Conservation (phyloP, 139 green algal species). For the Tetradesmus lagerheimii region DNA sequence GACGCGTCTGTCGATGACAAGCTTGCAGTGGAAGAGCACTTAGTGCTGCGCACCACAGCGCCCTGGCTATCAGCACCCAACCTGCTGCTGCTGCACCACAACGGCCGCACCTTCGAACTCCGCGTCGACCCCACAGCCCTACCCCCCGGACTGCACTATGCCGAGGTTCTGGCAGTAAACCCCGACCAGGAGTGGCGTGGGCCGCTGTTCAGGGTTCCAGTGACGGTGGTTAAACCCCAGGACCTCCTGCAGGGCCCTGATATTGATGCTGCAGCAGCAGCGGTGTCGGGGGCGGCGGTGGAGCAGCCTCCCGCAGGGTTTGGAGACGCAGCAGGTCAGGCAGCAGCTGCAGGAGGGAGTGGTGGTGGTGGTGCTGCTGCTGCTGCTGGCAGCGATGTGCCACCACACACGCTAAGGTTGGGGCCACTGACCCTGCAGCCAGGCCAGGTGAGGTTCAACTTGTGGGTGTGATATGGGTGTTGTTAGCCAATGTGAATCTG, state of each 20-base stretch:
- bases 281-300: not conserved
- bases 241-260: constrained; percentile 21
- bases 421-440: constrained; percentile 55
- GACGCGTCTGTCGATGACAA: constrained; percentile 68
- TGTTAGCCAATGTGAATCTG: too few relatives aligned
- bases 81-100: constrained; percentile 84
- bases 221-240: constrained; percentile 39
- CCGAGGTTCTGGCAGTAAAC: constrained; percentile 78
- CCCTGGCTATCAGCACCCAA: constrained; percentile 80
- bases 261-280: constrained; percentile 34
- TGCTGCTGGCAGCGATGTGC: not conserved
- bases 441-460: constrained; percentile 5
- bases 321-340: not conserved
- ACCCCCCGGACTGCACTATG: constrained; percentile 84
- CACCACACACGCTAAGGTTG: constrained; percentile 44
- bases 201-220: constrained; percentile 73
- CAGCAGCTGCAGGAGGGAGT: not conserved
- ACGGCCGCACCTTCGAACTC: constrained; percentile 80
- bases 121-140: constrained; percentile 76
- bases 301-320: constrained; percentile 22
- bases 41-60: constrained; percentile 59
- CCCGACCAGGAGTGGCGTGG: constrained; percentile 70
- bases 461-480: too few relatives aligned
- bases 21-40: constrained; percentile 70
- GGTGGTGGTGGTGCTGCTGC: not conserved